A percentile compares a stretch with the other conserved stretches of the same genome.
These are phyloP conservation scores for Lecanicillium sp. DNA, from an alignment of 2,329 filamentous ascomycete genomes.

Conservation along the genomic window DNA sequence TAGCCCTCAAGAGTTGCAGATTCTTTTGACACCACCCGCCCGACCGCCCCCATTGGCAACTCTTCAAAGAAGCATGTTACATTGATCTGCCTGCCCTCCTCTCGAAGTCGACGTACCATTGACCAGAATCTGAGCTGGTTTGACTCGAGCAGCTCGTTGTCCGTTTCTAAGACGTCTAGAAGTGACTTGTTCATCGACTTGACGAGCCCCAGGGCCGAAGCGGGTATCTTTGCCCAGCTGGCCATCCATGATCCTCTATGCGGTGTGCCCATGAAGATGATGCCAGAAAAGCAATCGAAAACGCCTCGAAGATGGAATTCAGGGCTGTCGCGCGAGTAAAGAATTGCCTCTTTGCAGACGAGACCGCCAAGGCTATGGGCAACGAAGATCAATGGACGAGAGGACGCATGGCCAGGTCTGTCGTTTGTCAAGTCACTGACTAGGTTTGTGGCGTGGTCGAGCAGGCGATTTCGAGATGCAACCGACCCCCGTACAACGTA, in stretches of 20 bases:
- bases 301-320: slow-evolving; percentile 21
- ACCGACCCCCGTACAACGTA: slow-evolving; percentile 15
- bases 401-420: slow-evolving; percentile 12
- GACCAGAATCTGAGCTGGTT: slow-evolving; percentile 17
- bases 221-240: slow-evolving; percentile 23
- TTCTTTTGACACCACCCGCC: slow-evolving; percentile 18
- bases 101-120: slow-evolving; percentile 16
- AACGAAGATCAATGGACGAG: slow-evolving; percentile 26
- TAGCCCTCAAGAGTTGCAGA: slow-evolving; percentile 23
- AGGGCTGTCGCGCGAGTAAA: slow-evolving; percentile 21
- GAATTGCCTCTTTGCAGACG: slow-evolving; percentile 28
- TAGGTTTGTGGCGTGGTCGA: slow-evolving; percentile 22
- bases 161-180: slow-evolving; percentile 17
- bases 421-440: slow-evolving; percentile 19
- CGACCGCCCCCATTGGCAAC: slow-evolving; percentile 16
- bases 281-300: slow-evolving; percentile 17
- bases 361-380: slow-evolving; percentile 31
- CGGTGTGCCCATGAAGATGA: slow-evolving; percentile 32
- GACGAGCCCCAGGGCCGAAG: slow-evolving; percentile 18
- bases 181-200: slow-evolving; percentile 23
- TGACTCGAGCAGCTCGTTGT: slow-evolving; percentile 18
- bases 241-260: slow-evolving; percentile 26
- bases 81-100: slow-evolving; percentile 13
- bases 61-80: slow-evolving; percentile 29
- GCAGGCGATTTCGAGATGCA: slow-evolving; percentile 17